Evolutionary conservation across 306 rosid genomes (phyloP).

Genomic region (Crataegus laevigata): DNA sequence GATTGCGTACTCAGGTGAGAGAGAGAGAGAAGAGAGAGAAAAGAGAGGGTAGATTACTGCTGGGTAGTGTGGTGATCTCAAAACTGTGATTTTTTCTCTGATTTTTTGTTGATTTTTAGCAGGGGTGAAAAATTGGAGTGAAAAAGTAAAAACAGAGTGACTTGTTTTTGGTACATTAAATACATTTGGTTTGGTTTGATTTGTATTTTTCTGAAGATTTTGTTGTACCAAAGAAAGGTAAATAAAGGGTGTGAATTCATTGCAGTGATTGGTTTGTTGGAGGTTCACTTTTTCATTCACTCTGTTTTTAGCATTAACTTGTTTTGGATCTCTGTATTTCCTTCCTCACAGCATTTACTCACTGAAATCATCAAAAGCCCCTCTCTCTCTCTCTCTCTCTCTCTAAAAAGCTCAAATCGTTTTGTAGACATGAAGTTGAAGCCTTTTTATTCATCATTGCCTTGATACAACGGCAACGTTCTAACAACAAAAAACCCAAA

Average conservation of each 20-base stretch:
- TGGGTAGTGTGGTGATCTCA: no score
- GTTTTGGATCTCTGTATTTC: slow-evolving; percentile 14
- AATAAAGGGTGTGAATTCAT: slow-evolving; percentile 4
- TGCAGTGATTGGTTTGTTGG: neutral
- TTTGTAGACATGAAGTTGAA: neutral
- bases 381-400: neutral
- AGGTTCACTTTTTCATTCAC: neutral
- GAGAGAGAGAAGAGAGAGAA: neutral
- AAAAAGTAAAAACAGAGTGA: neutral
- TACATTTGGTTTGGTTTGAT: neutral
- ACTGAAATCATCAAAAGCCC: neutral
- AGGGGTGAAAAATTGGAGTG: neutral
- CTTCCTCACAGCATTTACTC: slow-evolving; percentile 20
- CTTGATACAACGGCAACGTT: neutral
- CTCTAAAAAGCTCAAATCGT: neutral
- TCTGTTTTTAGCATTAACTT: neutral
- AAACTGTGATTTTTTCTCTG: neutral
- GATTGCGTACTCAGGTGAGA: neutral
- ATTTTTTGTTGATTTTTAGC: neutral
- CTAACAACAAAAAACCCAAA: neutral
- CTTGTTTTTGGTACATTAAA: no score
- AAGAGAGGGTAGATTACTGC: neutral
- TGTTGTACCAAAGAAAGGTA: neutral
- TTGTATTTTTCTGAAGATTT: neutral
- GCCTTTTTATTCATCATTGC: neutral